Percentiles rank a stretch among this genome's conserved stretches.
Evolutionary conservation across 352 stramenopile genomes (phyloP).

Genomic region (Phytophthora multivora): DNA sequence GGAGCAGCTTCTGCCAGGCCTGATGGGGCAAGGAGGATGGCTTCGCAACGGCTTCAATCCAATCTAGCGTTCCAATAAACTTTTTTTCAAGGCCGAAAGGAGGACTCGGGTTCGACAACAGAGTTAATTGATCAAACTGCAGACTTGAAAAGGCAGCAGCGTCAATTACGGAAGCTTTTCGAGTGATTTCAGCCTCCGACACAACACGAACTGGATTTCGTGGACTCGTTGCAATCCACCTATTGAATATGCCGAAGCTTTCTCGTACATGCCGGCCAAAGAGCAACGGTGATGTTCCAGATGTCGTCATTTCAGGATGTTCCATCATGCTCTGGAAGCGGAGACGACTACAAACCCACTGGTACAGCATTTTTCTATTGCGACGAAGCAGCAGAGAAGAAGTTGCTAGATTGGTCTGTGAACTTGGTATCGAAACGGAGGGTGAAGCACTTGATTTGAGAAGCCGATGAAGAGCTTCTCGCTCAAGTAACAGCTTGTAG

Average conservation of each 20-base stretch:
- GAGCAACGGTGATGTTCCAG: constrained; percentile 43
- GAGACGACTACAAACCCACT: constrained; percentile 58
- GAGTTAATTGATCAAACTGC: constrained; percentile 60
- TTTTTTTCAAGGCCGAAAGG: constrained; percentile 42
- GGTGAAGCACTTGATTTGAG: constrained; percentile 16
- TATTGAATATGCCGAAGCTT: constrained; percentile 58
- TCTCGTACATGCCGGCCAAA: constrained; percentile 51
- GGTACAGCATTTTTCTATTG: constrained; percentile 49
- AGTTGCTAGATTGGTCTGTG: constrained; percentile 12
- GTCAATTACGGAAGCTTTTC: constrained; percentile 35
- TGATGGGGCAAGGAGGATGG: background rate
- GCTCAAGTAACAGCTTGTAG: constrained; percentile 56
- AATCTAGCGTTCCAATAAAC: constrained; percentile 39
- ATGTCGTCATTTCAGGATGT: constrained; percentile 48
- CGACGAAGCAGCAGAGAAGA: constrained; percentile 44
- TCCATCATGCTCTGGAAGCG: constrained; percentile 67
- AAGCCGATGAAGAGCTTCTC: constrained; percentile 45
- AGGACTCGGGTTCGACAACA: constrained; percentile 35
- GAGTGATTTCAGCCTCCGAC: constrained; percentile 32
- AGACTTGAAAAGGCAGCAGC: constrained; percentile 47
- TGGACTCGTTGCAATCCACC: constrained; percentile 50
- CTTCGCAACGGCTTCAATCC: constrained; percentile 21
- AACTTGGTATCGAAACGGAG: background rate
- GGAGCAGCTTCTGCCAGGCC: constrained; percentile 18
- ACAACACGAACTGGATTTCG: constrained; percentile 52